phyloP scores from a whole-genome alignment of 1,284 basidiomycete species.

The Cryptococcus neoformans region DNA sequence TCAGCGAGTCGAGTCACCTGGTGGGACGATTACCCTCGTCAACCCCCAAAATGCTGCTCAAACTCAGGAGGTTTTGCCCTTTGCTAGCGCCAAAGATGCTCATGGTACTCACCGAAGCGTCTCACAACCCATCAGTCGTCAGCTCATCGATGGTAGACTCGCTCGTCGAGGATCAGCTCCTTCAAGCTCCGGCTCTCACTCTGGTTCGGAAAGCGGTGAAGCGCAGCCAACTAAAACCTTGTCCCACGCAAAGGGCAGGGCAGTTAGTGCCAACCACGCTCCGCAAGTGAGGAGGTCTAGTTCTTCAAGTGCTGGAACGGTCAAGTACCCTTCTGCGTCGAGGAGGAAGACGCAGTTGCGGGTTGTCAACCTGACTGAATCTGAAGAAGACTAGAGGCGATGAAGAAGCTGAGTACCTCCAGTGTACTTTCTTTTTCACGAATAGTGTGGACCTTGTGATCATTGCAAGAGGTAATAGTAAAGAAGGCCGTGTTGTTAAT shows the following conservation, averaged over 20 bases:
- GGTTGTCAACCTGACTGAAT: constrained; percentile 24
- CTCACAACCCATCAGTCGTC: constrained; percentile 20
- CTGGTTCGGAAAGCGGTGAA: not conserved
- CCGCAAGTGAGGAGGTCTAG: constrained; percentile 1
- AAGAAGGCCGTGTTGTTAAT: not conserved
- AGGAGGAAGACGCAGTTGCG: constrained; percentile 24
- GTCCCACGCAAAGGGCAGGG: not conserved
- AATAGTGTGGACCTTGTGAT: no score
- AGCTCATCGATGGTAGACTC: constrained; percentile 14
- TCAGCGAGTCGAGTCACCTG: constrained; percentile 62
- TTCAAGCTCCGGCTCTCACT: not conserved
- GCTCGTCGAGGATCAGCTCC: constrained; percentile 19
- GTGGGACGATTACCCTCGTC: constrained; percentile 35
- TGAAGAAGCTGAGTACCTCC: not conserved
- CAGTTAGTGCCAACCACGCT: not conserved
- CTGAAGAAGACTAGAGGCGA: constrained; percentile 5
- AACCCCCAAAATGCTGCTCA: constrained; percentile 10
- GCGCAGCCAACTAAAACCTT: no score
- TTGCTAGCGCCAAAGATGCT: not conserved
- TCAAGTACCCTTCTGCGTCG: constrained; percentile 1
- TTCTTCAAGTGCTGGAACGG: not conserved
- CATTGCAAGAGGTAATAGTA: not conserved
- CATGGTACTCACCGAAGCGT: constrained; percentile 14
- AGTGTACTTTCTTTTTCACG: no score
- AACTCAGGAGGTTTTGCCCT: constrained; percentile 16